Base-by-base conservation (phyloP, 2,329 filamentous ascomycete genomes). In the Plectosphaerella cucumerina region DNA sequence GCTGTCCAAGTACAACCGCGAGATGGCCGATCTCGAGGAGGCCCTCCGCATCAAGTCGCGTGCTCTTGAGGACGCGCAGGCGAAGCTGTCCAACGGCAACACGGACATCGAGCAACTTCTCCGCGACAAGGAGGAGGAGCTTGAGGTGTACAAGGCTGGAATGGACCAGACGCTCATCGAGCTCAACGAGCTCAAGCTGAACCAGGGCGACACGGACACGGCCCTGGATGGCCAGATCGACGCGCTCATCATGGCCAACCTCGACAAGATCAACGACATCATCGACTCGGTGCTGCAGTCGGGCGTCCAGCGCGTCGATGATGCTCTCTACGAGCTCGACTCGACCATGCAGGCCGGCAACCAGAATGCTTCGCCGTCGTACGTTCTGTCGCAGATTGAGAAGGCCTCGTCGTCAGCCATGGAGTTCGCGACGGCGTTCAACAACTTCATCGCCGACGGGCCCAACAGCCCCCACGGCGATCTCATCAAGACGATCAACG, bases 311-410 rank as follows among this genome's bases (percentile, higher is more conserved):
- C 87, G 94, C 43, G 92, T 99, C 14, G 94, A 99, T 62, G 94
- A 99, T 70, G 91, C 94, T 42, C 77, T 99, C 34, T 99, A 99
- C 71, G 94, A 99, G 69, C 78, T 99, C 42, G 94, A 99, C 70
- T 97, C 94, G 18, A 89, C 89, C 18, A 97, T 97, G 91, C 93
- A 97, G 68, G 94, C 93, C 39, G 94, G 94, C 69, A 99, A 99
- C 73, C 94, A 97, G 72, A 99, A 95, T 63, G 94, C 94, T 1
- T 96, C 92, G 39, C 91, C 94, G 14, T 84, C 93, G 2, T 97
- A 95, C 65, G 92, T 99, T 12, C 78, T 99, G 47, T 97, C 93
- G 2, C 93, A 97, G 68, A 92, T 97, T 52, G 94, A 99, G 67
- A 99, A 97, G 75, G 92, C 94, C 1, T 94, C 92, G 8, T 85